These are phyloP conservation scores for Phytophthora lateralis DNA, from an alignment of 352 stramenopile species.

Conservation along the genomic window DNA sequence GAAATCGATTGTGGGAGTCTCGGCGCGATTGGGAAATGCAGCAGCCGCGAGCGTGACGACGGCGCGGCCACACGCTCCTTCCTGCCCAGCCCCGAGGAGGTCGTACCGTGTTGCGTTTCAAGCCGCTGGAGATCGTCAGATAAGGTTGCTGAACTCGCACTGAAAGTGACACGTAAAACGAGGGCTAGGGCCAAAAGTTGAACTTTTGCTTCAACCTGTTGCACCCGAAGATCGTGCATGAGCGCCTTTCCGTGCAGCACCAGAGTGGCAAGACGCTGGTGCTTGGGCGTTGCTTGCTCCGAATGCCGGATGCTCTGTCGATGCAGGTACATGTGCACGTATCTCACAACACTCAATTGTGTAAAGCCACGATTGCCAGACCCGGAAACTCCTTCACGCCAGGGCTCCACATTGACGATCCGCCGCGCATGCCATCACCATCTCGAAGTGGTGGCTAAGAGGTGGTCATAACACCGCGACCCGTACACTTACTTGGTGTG, in stretches of 20 bases:
- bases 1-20: constrained; percentile 24
- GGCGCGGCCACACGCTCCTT: constrained; percentile 20
- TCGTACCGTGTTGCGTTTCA: constrained; percentile 40
- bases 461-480: too few relatives aligned
- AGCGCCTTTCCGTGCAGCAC: not conserved
- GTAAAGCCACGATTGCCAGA: too few relatives aligned
- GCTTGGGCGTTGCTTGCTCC: not conserved
- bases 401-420: constrained; percentile 2
- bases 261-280: not conserved
- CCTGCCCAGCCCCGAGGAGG: constrained; percentile 17
- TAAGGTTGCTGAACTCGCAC: constrained; percentile 31
- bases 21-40: not conserved
- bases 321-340: too few relatives aligned
- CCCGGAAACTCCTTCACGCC: not conserved
- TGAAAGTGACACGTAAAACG: constrained; percentile 31
- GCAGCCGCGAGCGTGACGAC: constrained; percentile 26
- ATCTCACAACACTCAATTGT: too few relatives aligned
- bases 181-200: constrained; percentile 27
- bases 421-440: constrained; percentile 1
- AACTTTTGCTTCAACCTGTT: constrained; percentile 32
- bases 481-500: too few relatives aligned
- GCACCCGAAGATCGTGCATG: constrained; percentile 14
- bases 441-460: not conserved
- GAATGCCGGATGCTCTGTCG: too few relatives aligned
- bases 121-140: constrained; percentile 15